Evolutionary conservation across 2,329 filamentous ascomycete species (phyloP).

Genomic region (Exophiala bonariae): DNA sequence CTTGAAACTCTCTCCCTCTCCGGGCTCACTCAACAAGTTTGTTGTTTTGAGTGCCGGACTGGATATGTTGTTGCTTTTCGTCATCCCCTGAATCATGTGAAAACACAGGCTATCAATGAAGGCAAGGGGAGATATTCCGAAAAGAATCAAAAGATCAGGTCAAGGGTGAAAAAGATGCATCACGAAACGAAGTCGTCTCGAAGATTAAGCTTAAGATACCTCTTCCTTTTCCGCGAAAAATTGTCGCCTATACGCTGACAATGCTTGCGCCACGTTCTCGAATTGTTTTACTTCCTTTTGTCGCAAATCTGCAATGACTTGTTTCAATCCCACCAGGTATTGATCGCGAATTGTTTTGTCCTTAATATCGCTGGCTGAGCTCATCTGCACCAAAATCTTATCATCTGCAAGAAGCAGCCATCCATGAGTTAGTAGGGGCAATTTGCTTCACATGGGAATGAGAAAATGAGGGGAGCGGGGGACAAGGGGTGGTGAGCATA

Average conservation of each 20-base stretch:
- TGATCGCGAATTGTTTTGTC: conserved; percentile 44
- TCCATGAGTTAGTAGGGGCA: conserved; percentile 33
- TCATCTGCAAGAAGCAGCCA: conserved; percentile 42
- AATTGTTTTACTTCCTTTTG: conserved; percentile 52
- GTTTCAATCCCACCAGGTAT: conserved; percentile 47
- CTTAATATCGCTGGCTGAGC: conserved; percentile 46
- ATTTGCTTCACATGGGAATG: background rate
- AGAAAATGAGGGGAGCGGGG: background rate
- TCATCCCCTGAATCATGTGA: too few species aligned
- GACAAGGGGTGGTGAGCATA: background rate
- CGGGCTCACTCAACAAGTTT: too few species aligned
- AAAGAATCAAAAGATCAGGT: too few species aligned
- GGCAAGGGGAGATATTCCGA: too few species aligned
- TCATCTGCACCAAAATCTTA: conserved; percentile 52
- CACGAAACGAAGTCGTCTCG: background rate
- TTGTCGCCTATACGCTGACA: conserved; percentile 50
- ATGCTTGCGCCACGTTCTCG: conserved; percentile 47
- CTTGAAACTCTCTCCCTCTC: too few species aligned
- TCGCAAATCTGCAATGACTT: conserved; percentile 51
- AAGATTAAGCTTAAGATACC: background rate
- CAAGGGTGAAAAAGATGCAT: too few species aligned
- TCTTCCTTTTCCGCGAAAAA: conserved; percentile 21
- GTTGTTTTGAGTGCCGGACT: too few species aligned
- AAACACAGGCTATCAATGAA: too few species aligned
- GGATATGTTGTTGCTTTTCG: too few species aligned